These are phyloP conservation scores for Penicillium subrubescens DNA, from an alignment of 495 filamentous ascomycete species.

Conservation along the genomic window DNA sequence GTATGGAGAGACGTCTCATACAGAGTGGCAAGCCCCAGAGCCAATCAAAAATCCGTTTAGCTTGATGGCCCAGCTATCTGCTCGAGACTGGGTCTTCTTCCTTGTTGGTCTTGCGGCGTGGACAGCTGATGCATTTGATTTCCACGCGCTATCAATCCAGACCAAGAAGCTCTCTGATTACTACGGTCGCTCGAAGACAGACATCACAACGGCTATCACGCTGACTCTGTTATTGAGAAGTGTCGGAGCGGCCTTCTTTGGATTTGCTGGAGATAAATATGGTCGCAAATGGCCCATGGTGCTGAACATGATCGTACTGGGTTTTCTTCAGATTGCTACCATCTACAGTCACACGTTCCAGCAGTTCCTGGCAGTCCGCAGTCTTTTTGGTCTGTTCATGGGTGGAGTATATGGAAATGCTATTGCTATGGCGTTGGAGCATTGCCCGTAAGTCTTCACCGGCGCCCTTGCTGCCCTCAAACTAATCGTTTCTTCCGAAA, in stretches of 20 bases:
- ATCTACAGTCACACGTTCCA: constrained; percentile 68
- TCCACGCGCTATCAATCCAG: constrained; percentile 74
- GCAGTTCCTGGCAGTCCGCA: constrained; percentile 69
- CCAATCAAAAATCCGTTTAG: constrained; percentile 64
- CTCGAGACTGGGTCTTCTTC: constrained; percentile 64
- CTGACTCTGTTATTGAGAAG: constrained; percentile 71
- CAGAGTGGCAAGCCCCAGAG: constrained; percentile 63
- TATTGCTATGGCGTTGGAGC: constrained; percentile 79
- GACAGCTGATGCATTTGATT: constrained; percentile 76
- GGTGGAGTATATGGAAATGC: constrained; percentile 81
- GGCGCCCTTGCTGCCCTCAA: no score
- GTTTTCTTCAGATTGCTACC: constrained; percentile 69
- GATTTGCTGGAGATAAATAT: constrained; percentile 70
- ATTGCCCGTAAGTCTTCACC: constrained; percentile 56
- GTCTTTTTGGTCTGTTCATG: constrained; percentile 80
- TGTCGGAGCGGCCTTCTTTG: constrained; percentile 70
- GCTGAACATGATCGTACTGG: constrained; percentile 65
- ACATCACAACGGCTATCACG: constrained; percentile 72
- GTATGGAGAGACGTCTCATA: constrained; percentile 43
- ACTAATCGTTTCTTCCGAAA: constrained; percentile 17
- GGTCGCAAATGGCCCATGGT: constrained; percentile 86
- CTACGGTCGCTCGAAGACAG: constrained; percentile 64
- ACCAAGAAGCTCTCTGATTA: constrained; percentile 68
- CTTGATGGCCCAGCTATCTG: constrained; percentile 56
- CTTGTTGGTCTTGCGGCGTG: constrained; percentile 64